A percentile compares a stretch with the other conserved stretches of the same genome.
Evolutionary conservation across 2,329 filamentous ascomycete species (phyloP).

Genomic region (Apiospora saccharicola): DNA sequence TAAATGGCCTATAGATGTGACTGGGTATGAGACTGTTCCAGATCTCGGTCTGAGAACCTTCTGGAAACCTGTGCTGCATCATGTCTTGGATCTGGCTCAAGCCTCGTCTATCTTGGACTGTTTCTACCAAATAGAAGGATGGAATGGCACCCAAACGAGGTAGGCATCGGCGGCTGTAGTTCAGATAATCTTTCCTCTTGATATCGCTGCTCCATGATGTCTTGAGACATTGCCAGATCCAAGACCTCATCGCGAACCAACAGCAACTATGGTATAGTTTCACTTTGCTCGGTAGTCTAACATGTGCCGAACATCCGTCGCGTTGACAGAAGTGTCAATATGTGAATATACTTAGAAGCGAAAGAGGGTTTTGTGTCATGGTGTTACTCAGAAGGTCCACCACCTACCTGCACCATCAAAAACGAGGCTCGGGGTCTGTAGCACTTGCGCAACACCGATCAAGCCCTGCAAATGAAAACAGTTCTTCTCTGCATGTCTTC

Average conservation of each 20-base stretch:
- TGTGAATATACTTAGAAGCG: not conserved
- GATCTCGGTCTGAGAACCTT: too few relatives aligned
- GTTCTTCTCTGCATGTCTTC: not conserved
- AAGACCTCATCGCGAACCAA: not conserved
- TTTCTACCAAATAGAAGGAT: not conserved
- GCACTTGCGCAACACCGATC: not conserved
- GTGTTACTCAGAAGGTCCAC: not conserved
- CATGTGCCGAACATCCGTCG: not conserved
- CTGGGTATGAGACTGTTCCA: not conserved
- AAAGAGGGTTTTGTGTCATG: not conserved
- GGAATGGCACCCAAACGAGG: not conserved
- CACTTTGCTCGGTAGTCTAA: not conserved
- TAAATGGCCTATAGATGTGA: too few relatives aligned
- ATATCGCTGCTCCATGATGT: too few relatives aligned
- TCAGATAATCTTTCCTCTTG: too few relatives aligned
- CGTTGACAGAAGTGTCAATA: not conserved
- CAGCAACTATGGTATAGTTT: not conserved
- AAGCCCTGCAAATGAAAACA: not conserved
- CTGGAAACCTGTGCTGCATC: not conserved
- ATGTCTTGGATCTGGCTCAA: constrained; percentile 9
- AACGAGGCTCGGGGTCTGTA: not conserved
- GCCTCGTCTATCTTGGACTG: not conserved
- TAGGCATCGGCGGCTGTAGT: not conserved
- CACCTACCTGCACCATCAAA: not conserved
- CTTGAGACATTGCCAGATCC: not conserved